Evolutionary conservation across 202 grass and related monocot species (phyloP).

Genomic region (Brachypodium distachyon): DNA sequence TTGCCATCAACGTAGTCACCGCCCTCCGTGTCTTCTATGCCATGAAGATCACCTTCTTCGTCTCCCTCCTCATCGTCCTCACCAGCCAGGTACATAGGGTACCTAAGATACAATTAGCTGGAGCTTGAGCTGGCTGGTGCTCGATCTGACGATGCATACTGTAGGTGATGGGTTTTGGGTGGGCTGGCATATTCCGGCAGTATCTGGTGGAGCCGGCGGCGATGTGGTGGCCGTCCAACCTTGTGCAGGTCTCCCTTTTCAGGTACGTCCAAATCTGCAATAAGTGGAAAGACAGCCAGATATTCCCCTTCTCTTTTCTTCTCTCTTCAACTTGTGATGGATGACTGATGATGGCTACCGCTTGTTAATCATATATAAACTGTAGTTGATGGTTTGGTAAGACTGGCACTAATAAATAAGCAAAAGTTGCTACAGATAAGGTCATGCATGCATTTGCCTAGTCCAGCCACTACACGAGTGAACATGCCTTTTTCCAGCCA

Average conservation of each 20-base stretch:
- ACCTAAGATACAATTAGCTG: too few relatives aligned
- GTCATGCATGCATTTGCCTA: too few relatives aligned
- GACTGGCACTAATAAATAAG: not conserved
- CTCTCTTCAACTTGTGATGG: too few relatives aligned
- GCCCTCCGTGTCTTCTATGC: slow-evolving; percentile 52
- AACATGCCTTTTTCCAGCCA: not conserved
- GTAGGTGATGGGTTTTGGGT: slow-evolving; percentile 51
- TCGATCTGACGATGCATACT: too few relatives aligned
- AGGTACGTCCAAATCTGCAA: not conserved
- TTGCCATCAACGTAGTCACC: slow-evolving; percentile 48
- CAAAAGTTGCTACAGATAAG: too few relatives aligned
- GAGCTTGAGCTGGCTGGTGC: not conserved
- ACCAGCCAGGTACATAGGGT: slow-evolving; percentile 48
- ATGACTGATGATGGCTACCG: too few relatives aligned
- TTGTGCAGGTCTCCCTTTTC: slow-evolving; percentile 63
- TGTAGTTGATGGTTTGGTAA: not conserved
- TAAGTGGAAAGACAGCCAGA: too few relatives aligned
- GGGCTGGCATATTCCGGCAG: slow-evolving; percentile 54
- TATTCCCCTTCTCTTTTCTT: too few relatives aligned
- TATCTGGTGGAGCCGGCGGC: slow-evolving; percentile 50
- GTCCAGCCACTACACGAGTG: not conserved
- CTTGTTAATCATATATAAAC: not conserved
- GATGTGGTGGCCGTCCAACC: slow-evolving; percentile 65
- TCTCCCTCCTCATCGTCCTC: slow-evolving; percentile 53
- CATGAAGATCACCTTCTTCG: slow-evolving; percentile 55